Conservation (phyloP, 257 asterid species). For the Echium plantagineum region DNA sequence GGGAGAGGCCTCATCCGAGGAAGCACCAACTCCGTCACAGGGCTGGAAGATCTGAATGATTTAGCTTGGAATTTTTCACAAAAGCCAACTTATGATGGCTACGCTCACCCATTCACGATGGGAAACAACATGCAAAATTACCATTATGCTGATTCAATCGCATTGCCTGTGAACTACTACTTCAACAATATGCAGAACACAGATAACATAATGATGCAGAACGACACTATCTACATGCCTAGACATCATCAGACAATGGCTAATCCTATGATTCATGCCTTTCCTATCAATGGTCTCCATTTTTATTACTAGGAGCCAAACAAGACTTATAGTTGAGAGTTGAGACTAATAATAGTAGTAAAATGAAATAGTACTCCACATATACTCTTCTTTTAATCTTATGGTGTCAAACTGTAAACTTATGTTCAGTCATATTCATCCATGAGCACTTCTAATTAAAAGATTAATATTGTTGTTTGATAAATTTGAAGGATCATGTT, state of each 20-base stretch:
- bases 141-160: conserved; percentile 20
- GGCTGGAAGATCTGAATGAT: conserved; percentile 8
- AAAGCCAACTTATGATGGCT: conserved; percentile 14
- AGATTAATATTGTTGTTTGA: not conserved
- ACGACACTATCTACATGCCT: conserved; percentile 12
- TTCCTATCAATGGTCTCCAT: conserved; percentile 6
- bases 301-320: conserved; percentile 3
- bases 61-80: conserved; percentile 6
- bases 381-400: too few species aligned
- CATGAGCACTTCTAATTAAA: not conserved
- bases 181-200: conserved; percentile 15
- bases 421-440: too few species aligned
- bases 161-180: conserved; percentile 18
- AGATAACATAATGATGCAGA: conserved; percentile 7
- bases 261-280: conserved; percentile 13
- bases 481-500: too few species aligned
- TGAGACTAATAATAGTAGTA: too few species aligned
- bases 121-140: conserved; percentile 19
- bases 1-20: conserved; percentile 9
- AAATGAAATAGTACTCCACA: too few species aligned
- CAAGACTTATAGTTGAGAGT: not conserved
- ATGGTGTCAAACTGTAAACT: too few species aligned
- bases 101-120: conserved; percentile 11
- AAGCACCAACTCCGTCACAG: conserved; percentile 7
- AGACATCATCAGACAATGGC: conserved; percentile 11